These are phyloP conservation scores for Fomitopsis serialis DNA, from an alignment of 768 basidiomycete genomes.

Conservation along the genomic window DNA sequence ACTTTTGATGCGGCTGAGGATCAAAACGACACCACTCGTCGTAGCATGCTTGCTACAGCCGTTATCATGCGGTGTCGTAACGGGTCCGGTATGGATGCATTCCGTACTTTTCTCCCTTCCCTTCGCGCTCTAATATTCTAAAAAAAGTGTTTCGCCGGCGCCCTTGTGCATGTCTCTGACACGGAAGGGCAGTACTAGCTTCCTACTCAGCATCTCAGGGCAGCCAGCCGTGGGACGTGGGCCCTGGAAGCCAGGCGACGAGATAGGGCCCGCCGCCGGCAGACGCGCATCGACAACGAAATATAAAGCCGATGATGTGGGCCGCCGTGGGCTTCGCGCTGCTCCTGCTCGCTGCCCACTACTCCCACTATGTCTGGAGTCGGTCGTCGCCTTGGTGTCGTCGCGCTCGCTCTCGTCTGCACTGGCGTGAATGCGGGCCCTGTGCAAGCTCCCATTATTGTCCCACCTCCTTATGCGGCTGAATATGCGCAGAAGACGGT, in stretches of 20 bases:
- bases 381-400: slow-evolving; percentile 6
- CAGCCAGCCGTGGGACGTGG: not conserved
- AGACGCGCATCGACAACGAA: not conserved
- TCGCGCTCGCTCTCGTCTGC: slow-evolving; percentile 11
- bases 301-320: not conserved
- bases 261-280: not conserved
- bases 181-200: not conserved
- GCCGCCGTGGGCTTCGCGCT: not conserved
- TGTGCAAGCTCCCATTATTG: slow-evolving; percentile 41
- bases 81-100: not conserved
- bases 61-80: not conserved
- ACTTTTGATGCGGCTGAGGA: not conserved
- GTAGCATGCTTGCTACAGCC: not conserved
- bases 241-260: not conserved
- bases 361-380: not conserved
- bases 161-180: not conserved
- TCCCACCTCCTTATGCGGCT: slow-evolving; percentile 35
- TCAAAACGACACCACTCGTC: not conserved
- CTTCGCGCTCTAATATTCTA: not conserved
- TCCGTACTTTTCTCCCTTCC: not conserved
- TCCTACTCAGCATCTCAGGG: not conserved
- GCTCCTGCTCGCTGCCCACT: not conserved
- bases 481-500: slow-evolving; percentile 36
- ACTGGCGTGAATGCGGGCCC: slow-evolving; percentile 24
- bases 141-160: not conserved